A percentile compares a stretch with the other conserved stretches of the same genome.
Evolutionary conservation across 805 yeast species (phyloP).

Genomic region (Huiozyma naganishii): DNA sequence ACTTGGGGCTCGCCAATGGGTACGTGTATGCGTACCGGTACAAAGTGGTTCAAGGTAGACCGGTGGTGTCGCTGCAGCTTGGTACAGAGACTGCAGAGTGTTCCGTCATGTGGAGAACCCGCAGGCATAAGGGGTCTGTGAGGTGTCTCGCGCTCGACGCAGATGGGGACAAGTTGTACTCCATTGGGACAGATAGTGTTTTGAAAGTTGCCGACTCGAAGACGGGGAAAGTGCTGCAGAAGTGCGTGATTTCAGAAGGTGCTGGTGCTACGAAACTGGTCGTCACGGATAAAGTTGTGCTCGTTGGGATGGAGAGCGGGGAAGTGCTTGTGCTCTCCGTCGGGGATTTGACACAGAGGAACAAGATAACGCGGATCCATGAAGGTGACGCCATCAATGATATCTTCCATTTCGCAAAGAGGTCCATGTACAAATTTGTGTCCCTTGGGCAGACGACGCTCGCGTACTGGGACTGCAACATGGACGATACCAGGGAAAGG

Average conservation of each 20-base stretch:
- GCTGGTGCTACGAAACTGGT: slow-evolving; percentile 27
- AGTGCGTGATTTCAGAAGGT: slow-evolving; percentile 19
- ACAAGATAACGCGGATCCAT: slow-evolving; percentile 45
- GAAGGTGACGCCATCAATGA: slow-evolving; percentile 67
- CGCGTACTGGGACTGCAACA: slow-evolving; percentile 60
- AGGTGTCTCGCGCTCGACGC: slow-evolving; percentile 56
- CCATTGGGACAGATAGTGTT: slow-evolving; percentile 73
- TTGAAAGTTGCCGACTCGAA: slow-evolving; percentile 61
- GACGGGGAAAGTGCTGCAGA: slow-evolving; percentile 67
- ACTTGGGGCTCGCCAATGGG: slow-evolving; percentile 76
- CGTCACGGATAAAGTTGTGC: slow-evolving; percentile 32
- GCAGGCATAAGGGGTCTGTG: slow-evolving; percentile 83
- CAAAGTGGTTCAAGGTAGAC: slow-evolving; percentile 18
- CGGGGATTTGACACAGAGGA: slow-evolving; percentile 38
- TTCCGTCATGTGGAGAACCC: slow-evolving; percentile 63
- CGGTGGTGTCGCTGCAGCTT: neutral
- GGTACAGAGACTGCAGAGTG: slow-evolving; percentile 15
- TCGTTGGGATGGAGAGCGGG: slow-evolving; percentile 63
- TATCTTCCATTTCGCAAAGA: slow-evolving; percentile 52
- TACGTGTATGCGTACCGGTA: slow-evolving; percentile 54
- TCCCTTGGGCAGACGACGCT: slow-evolving; percentile 77
- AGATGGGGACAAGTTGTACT: slow-evolving; percentile 40
- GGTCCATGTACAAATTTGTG: slow-evolving; percentile 66
- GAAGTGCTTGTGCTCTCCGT: slow-evolving; percentile 53
- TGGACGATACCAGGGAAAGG: slow-evolving; percentile 14